These are phyloP conservation scores for Thraustochytrium striatum DNA, from an alignment of 352 stramenopile genomes.

Conservation along the genomic window DNA sequence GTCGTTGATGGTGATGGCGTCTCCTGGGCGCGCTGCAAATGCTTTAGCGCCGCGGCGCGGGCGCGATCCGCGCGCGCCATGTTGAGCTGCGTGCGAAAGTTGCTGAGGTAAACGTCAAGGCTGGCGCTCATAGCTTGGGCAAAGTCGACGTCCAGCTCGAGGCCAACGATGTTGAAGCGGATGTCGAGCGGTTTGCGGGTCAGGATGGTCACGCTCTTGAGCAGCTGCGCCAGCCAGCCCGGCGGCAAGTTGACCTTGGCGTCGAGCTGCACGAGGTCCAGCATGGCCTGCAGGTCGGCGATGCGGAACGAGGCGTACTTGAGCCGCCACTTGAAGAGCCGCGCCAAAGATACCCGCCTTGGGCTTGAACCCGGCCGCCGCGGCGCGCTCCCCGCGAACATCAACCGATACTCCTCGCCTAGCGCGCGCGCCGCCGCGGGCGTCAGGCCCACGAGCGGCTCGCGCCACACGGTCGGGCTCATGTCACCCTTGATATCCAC, in stretches of 20 bases:
- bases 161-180: not conserved
- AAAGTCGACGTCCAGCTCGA: constrained; percentile 22
- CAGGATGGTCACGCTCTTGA: not conserved
- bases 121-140: not conserved
- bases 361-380: constrained; percentile 5
- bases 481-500: constrained; percentile 26
- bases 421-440: not conserved
- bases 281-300: constrained; percentile 32
- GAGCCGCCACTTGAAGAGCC: constrained; percentile 36
- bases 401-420: constrained; percentile 4
- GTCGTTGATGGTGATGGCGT: not conserved
- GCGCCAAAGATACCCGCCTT: constrained; percentile 13
- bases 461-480: constrained; percentile 16
- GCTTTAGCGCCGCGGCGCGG: not conserved
- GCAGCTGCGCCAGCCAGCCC: constrained; percentile 26
- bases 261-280: constrained; percentile 24
- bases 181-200: constrained; percentile 25
- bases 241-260: not conserved
- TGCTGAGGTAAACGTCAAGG: constrained; percentile 14
- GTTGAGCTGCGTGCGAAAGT: not conserved
- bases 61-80: constrained; percentile 9
- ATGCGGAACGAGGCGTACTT: constrained; percentile 31
- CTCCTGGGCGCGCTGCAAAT: not conserved
- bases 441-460: constrained; percentile 30
- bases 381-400: not conserved